A percentile compares a stretch with the other conserved stretches of the same genome.
Conservation (phyloP, 371 early-diverging fungal genomes). For the Paraphysoderma sedebokerense region DNA sequence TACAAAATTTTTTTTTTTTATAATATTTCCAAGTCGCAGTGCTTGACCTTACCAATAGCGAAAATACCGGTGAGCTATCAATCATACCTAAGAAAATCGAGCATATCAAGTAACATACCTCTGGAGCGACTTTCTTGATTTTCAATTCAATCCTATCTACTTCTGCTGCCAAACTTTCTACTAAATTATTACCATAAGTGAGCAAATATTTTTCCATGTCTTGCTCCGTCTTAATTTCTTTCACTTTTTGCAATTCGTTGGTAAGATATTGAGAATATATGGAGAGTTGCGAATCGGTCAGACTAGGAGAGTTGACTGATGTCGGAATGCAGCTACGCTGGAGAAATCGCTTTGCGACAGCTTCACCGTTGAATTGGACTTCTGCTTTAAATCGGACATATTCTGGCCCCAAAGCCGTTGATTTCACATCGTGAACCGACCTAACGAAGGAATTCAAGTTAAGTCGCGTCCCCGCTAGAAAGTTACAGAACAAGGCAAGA, state of each 20-base stretch:
- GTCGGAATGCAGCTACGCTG: too few species aligned
- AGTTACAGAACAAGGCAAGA: background rate
- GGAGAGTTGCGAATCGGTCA: background rate
- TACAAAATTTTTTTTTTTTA: background rate
- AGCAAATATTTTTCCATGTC: background rate
- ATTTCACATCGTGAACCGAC: constrained; percentile 24
- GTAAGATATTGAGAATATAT: too few species aligned
- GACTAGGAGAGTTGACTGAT: too few species aligned
- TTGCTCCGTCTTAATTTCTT: background rate
- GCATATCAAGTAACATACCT: too few species aligned
- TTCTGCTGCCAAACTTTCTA: background rate
- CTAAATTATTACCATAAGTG: background rate
- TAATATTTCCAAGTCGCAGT: background rate
- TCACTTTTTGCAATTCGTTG: background rate
- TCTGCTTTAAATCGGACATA: constrained; percentile 6
- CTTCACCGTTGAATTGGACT: constrained; percentile 14
- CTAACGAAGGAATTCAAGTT: constrained; percentile 1
- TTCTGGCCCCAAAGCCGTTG: constrained; percentile 21
- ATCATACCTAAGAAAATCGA: too few species aligned
- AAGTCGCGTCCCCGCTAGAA: background rate
- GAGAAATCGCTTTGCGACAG: background rate
- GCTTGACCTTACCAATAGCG: too few species aligned
- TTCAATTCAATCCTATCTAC: background rate
- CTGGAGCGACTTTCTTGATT: background rate
- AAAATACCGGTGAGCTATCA: too few species aligned